phyloP scores from a whole-genome alignment of 345 rosid species.

The Gynandropsis gynandra region DNA sequence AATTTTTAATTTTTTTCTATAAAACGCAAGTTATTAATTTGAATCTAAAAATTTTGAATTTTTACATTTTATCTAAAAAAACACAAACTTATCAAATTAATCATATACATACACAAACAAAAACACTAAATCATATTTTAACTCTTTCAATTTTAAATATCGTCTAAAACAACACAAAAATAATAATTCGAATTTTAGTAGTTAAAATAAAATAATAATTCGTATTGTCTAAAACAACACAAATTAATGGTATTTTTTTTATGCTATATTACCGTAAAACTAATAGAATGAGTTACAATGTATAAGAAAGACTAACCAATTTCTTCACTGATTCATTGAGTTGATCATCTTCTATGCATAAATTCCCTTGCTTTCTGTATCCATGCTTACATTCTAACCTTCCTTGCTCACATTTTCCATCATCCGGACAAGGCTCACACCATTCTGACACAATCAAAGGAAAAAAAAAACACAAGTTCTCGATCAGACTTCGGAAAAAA shows the following conservation, averaged over 20 bases:
- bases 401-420: conserved; percentile 64
- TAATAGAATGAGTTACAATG: neutral
- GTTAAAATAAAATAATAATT: no score
- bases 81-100: no score
- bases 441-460: conserved; percentile 39
- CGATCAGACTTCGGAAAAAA: neutral
- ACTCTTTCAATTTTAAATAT: no score
- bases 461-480: neutral
- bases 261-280: no score
- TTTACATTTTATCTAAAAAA: no score
- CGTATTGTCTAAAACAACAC: no score
- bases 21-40: no score
- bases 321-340: conserved; percentile 60
- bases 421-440: conserved; percentile 69
- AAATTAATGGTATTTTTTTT: no score
- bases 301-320: conserved; percentile 38
- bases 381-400: conserved; percentile 63
- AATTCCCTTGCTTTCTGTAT: conserved; percentile 42
- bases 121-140: no score
- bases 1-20: no score
- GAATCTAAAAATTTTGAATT: no score
- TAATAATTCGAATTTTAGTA: neutral
- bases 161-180: conserved; percentile 4
- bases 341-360: conserved; percentile 80
- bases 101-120: no score